These are phyloP conservation scores for Naganishia vishniacii DNA, from an alignment of 768 basidiomycete genomes.

Conservation along the genomic window DNA sequence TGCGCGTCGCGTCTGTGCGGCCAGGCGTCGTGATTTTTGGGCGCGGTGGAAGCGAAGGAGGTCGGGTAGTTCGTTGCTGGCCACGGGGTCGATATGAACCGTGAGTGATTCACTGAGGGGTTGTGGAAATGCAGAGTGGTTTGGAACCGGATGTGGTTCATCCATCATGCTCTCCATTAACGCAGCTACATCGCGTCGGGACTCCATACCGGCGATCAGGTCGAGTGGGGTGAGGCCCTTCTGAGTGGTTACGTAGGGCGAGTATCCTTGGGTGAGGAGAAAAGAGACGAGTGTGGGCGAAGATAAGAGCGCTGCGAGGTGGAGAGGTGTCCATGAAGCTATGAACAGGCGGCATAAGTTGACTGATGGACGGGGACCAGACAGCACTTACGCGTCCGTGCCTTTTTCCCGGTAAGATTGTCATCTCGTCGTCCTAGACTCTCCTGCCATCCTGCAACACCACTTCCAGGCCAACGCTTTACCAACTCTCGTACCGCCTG, in stretches of 20 bases:
- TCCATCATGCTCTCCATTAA: conserved; percentile 85
- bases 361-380: no score
- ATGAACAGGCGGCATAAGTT: background rate
- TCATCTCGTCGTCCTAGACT: no score
- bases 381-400: no score
- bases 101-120: no score
- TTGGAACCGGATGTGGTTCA: background rate
- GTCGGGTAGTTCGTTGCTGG: background rate
- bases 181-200: conserved; percentile 77
- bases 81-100: background rate
- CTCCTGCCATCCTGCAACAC: no score
- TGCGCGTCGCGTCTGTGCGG: background rate
- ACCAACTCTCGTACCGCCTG: conserved; percentile 78
- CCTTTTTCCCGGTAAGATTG: no score
- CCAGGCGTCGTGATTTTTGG: background rate
- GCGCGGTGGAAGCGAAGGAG: background rate
- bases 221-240: conserved; percentile 81
- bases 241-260: conserved; percentile 68
- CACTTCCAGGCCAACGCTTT: conserved; percentile 44
- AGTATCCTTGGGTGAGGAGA: conserved; percentile 86
- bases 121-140: no score
- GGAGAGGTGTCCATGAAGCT: conserved; percentile 90
- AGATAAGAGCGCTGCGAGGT: conserved; percentile 79
- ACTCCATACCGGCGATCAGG: conserved; percentile 73
- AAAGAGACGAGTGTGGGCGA: conserved; percentile 87